Percentiles rank a stretch among this genome's conserved stretches.
Evolutionary conservation across 495 filamentous ascomycete genomes (phyloP).

Genomic region (Penicillium argentinense): DNA sequence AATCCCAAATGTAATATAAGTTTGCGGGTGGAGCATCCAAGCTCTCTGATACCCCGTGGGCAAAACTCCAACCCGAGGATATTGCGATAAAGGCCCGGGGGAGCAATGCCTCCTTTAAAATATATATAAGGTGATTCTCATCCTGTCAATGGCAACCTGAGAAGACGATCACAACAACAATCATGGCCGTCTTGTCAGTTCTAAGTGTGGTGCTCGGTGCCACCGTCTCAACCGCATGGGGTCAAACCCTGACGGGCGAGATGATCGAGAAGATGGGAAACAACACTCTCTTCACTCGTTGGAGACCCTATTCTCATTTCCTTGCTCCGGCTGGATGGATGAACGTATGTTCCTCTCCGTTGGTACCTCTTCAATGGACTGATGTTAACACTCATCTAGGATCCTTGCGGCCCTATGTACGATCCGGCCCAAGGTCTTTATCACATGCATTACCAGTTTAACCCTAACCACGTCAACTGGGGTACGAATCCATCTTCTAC

Average conservation of each 20-base stretch:
- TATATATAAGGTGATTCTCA: too few relatives aligned
- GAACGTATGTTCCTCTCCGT: slow-evolving; percentile 6
- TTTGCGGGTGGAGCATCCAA: too few relatives aligned
- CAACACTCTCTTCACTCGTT: slow-evolving; percentile 14
- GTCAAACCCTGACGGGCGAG: slow-evolving; percentile 7
- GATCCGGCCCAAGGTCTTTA: slow-evolving; percentile 12
- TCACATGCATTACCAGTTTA: slow-evolving; percentile 20
- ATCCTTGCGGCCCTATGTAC: slow-evolving; percentile 18
- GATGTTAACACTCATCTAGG: slow-evolving; percentile 5
- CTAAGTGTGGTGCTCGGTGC: slow-evolving; percentile 6
- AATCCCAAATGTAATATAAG: too few relatives aligned
- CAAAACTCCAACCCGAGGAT: too few relatives aligned
- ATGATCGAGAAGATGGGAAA: slow-evolving; percentile 17
- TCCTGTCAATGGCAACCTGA: too few relatives aligned
- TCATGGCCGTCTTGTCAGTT: too few relatives aligned
- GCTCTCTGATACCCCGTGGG: too few relatives aligned
- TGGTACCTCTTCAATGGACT: not conserved
- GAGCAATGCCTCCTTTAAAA: too few relatives aligned
- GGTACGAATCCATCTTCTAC: slow-evolving; percentile 2
- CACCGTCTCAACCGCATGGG: not conserved
- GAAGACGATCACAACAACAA: too few relatives aligned
- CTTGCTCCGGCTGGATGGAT: slow-evolving; percentile 22
- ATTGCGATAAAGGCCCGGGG: too few relatives aligned
- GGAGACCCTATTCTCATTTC: slow-evolving; percentile 20
- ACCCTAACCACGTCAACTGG: slow-evolving; percentile 16